Evolutionary conservation across 257 asterid genomes (phyloP), one percentile per base, ranked within the genome.

Genomic region (Lavandula angustifolia): DNA sequence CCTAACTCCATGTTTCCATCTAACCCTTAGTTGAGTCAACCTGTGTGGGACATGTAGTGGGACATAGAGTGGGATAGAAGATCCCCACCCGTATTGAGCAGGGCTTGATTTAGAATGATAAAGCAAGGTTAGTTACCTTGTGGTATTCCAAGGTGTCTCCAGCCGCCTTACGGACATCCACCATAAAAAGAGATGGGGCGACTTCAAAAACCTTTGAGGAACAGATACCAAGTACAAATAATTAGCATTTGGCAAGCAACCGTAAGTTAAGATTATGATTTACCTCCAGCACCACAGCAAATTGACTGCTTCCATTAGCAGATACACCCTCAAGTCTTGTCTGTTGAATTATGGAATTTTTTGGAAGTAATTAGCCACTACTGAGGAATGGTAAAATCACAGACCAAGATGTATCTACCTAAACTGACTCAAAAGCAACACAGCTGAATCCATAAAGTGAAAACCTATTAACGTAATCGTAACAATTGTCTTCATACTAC

Each of bases 241-340:
- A 5, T 22, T 13, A 62, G 49, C 6, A 40, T 72, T 34, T 52
- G 62, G 67, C 42, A 34, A 57, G 58, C 9, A 35, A 47, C 9
- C 7, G 62, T 59, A 44, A 31, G 54, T 42, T 47, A n/a, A 47
- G 70, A 10, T 56, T 18, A 29, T 57, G 70, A 52, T 60, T 59
- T 78, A 87, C 99, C 97, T 92, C 99, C 69, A 89, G 71, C 54
- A 89, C 99, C 57, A 92, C 95, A 71, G 97, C 94, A 80, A 92
- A 82, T 69, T 81, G 96, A 64, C 85, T 71, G 48, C 75, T 79
- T 80, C 77, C 75, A 69, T 85, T 87, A 62, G 87, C 81, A 52
- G 87, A 84, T 46, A 87, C 79, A 33, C 96, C 89, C 78, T 89
- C 98, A 35, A 92, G 86, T 73, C 99, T 84, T 16, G 94, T 85